Percentiles rank a stretch among this genome's conserved stretches.
phyloP scores from a whole-genome alignment of 1,284 basidiomycete genomes.

The Polyporus tsugae region DNA sequence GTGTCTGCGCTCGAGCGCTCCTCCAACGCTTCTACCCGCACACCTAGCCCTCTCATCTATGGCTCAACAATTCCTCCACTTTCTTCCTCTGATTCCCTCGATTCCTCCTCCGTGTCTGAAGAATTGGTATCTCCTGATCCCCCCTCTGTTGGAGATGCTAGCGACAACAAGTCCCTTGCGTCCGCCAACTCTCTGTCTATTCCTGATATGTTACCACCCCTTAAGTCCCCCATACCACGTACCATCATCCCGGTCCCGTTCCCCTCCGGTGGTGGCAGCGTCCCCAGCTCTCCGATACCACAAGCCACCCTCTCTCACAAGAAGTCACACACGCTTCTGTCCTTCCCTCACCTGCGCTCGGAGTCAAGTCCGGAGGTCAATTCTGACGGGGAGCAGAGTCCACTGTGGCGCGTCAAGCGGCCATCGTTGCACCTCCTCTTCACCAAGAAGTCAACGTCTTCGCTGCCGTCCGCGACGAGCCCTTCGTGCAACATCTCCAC shows the following conservation, averaged over 20 bases:
- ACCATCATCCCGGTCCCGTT: conserved; percentile 45
- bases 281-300: conserved; percentile 42
- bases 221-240: conserved; percentile 30
- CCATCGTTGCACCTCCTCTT: conserved; percentile 48
- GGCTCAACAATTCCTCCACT: conserved; percentile 49
- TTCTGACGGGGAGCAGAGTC: conserved; percentile 17
- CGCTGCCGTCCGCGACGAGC: conserved; percentile 31
- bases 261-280: conserved; percentile 46
- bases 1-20: conserved; percentile 44
- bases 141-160: conserved; percentile 34
- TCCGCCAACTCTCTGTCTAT: conserved; percentile 37
- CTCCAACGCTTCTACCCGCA: conserved; percentile 46
- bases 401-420: conserved; percentile 43
- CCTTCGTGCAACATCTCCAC: conserved; percentile 20
- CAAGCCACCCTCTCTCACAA: conserved; percentile 44
- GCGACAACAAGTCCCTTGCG: conserved; percentile 21
- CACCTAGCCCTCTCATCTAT: conserved; percentile 46
- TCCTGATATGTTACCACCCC: conserved; percentile 41
- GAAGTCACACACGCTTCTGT: conserved; percentile 50
- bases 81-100: conserved; percentile 55
- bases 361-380: conserved; percentile 33
- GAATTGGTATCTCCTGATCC: conserved; percentile 44
- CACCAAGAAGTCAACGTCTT: conserved; percentile 45
- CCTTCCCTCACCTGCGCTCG: conserved; percentile 41
- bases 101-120: conserved; percentile 51